Percentiles rank a stretch among this genome's conserved stretches.
Conservation (phyloP, 2,329 filamentous ascomycete genomes). For the Dryadomyces quercus-mongolicae region DNA sequence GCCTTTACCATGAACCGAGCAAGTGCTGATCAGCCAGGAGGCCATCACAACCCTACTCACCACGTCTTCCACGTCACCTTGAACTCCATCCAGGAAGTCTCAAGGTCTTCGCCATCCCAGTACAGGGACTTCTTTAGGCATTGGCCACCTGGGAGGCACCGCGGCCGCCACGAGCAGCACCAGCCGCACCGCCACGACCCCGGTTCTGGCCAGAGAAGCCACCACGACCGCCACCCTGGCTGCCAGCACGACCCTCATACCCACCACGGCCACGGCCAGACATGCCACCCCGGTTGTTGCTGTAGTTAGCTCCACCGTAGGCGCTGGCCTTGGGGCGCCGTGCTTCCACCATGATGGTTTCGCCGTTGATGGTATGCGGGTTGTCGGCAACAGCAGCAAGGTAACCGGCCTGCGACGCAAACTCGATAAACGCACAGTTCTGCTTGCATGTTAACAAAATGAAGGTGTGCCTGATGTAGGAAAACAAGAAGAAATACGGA, state of each 20-base stretch:
- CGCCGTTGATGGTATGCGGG: slow-evolving; percentile 72
- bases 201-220: slow-evolving; percentile 54
- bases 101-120: background rate
- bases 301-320: slow-evolving; percentile 58
- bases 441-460: slow-evolving; percentile 21
- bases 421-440: slow-evolving; percentile 98
- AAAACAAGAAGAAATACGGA: slow-evolving; percentile 23
- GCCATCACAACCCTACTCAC: background rate
- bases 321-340: slow-evolving; percentile 65
- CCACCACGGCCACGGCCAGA: slow-evolving; percentile 55
- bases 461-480: background rate
- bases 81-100: background rate
- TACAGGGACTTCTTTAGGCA: slow-evolving; percentile 23
- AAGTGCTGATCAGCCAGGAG: background rate
- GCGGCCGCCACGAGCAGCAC: slow-evolving; percentile 52
- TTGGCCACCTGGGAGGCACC: slow-evolving; percentile 44
- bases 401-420: slow-evolving; percentile 68
- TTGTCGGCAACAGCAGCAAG: slow-evolving; percentile 72
- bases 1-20: background rate
- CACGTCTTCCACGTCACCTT: background rate
- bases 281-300: slow-evolving; percentile 46
- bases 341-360: slow-evolving; percentile 78
- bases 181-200: slow-evolving; percentile 54
- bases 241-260: slow-evolving; percentile 44
- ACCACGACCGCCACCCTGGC: slow-evolving; percentile 50